Percentiles rank a stretch among this genome's conserved stretches.
Evolutionary conservation across 164 flowering plant species (phyloP).

Genomic region (Vitis labrusca): DNA sequence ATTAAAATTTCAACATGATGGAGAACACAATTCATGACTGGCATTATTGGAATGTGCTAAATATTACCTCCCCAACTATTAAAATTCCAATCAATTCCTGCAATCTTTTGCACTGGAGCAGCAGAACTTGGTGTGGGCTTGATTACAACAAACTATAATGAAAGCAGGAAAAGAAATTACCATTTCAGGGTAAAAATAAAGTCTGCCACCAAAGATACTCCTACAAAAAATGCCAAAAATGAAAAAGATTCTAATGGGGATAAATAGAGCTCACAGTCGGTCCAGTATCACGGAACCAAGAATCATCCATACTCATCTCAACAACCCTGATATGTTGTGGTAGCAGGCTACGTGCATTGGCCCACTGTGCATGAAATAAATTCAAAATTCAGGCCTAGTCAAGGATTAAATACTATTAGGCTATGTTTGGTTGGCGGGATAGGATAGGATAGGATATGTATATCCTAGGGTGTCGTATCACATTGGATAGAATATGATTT

Average conservation of each 20-base stretch:
- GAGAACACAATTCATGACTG: background rate
- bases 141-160: constrained; percentile 62
- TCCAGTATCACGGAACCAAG: constrained; percentile 94
- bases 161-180: constrained; percentile 1
- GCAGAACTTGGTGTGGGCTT: constrained; percentile 27
- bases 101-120: constrained; percentile 36
- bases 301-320: constrained; percentile 90
- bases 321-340: constrained; percentile 71
- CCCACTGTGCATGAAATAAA: constrained; percentile 50
- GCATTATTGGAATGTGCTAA: background rate
- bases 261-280: constrained; percentile 70
- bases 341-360: constrained; percentile 63
- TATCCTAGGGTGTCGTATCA: too few relatives aligned
- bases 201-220: background rate
- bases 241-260: background rate
- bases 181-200: constrained; percentile 7
- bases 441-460: too few relatives aligned
- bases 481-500: too few relatives aligned
- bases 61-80: constrained; percentile 91
- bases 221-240: background rate
- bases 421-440: too few relatives aligned
- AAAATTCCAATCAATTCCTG: constrained; percentile 94
- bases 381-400: too few relatives aligned
- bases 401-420: too few relatives aligned
- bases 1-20: background rate